These are phyloP conservation scores for Magnolia changhungtana DNA, from an alignment of 164 flowering plant genomes.

Conservation along the genomic window DNA sequence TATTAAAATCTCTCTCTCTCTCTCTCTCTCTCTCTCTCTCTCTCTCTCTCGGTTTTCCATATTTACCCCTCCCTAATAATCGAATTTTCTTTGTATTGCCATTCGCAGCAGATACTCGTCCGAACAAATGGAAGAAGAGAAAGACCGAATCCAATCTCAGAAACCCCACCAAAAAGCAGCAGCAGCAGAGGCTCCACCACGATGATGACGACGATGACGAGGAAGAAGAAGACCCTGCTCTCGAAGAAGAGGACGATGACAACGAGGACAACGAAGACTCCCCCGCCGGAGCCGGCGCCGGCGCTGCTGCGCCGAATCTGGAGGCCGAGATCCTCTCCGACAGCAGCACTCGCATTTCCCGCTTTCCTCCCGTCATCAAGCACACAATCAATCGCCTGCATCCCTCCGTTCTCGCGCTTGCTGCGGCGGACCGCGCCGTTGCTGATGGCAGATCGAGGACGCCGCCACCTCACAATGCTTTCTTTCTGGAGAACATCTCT, in stretches of 20 bases:
- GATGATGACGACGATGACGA: constrained; percentile 12
- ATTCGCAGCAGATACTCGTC: constrained; percentile 6
- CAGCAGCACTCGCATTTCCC: constrained; percentile 45
- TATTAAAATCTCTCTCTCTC: background rate
- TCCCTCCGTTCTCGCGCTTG: constrained; percentile 58
- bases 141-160: constrained; percentile 12
- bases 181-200: background rate
- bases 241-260: constrained; percentile 13
- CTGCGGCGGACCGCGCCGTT: constrained; percentile 49
- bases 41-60: background rate
- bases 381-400: constrained; percentile 67
- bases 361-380: constrained; percentile 66
- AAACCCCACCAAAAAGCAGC: background rate
- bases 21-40: background rate
- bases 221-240: constrained; percentile 4
- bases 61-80: background rate
- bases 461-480: background rate
- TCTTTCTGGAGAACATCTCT: constrained; percentile 72
- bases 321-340: constrained; percentile 44
- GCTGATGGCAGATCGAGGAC: background rate
- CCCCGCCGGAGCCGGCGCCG: constrained; percentile 1
- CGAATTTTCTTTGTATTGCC: too few relatives aligned
- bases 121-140: constrained; percentile 16
- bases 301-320: constrained; percentile 1
- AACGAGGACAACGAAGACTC: background rate